Evolutionary conservation across 176 grass and related monocot species (phyloP).

Genomic region (Musa beccarii): DNA sequence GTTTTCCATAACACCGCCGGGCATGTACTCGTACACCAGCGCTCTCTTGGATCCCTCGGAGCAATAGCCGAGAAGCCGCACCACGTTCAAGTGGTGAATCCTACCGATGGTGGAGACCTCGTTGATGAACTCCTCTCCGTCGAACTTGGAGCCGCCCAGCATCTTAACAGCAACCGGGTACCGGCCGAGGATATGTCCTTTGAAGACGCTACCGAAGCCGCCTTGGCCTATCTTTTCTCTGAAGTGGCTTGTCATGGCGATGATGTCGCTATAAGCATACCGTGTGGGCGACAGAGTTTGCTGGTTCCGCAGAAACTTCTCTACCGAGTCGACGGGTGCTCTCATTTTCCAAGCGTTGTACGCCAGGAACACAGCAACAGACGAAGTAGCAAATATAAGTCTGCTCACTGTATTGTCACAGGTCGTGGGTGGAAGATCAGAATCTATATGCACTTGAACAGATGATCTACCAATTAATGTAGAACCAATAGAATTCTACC

Average conservation of each 20-base stretch:
- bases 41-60: conserved; percentile 23
- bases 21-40: conserved; percentile 42
- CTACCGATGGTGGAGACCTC: conserved; percentile 27
- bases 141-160: conserved; percentile 8
- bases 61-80: conserved; percentile 27
- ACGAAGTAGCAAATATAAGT: not conserved
- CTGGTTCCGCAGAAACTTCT: conserved; percentile 35
- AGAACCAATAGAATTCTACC: not conserved
- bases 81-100: conserved; percentile 45
- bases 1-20: no score
- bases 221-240: conserved; percentile 43
- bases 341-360: conserved; percentile 32
- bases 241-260: conserved; percentile 44
- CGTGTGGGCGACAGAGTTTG: conserved; percentile 14
- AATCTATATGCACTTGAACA: no score
- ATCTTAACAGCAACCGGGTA: conserved; percentile 31
- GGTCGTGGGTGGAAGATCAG: no score
- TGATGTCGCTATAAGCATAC: conserved; percentile 35
- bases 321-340: conserved; percentile 16
- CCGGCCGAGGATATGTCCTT: conserved; percentile 5
- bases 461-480: not conserved
- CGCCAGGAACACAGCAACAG: conserved; percentile 13
- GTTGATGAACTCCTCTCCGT: conserved; percentile 46
- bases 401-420: no score
- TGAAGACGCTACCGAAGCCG: conserved; percentile 36